A percentile compares a stretch with the other conserved stretches of the same genome.
Evolutionary conservation across 192 early-diverging fungal genomes (phyloP).

Genomic region (Coemansia sp.): DNA sequence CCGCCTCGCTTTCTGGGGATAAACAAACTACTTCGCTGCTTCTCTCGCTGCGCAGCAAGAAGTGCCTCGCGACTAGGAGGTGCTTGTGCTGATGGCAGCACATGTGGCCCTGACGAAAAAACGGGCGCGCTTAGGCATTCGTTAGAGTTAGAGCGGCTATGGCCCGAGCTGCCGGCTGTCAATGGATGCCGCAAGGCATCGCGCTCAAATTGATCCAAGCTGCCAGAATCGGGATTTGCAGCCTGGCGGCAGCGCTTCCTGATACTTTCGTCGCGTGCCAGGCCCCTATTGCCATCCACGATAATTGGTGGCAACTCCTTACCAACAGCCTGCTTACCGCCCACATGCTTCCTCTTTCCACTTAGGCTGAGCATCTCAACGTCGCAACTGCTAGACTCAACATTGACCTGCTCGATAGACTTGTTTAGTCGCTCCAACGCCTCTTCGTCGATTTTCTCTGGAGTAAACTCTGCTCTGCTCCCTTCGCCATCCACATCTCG

Average conservation of each 20-base stretch:
- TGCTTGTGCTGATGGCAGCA: background rate
- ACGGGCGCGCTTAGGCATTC: background rate
- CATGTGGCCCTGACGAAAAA: background rate
- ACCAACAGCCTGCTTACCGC: background rate
- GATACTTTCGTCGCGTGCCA: background rate
- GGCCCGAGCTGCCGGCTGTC: background rate
- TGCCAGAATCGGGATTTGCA: background rate
- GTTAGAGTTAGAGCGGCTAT: background rate
- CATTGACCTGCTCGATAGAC: background rate
- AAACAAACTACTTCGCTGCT: conserved; percentile 38
- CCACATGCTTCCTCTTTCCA: background rate
- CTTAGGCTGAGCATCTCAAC: background rate
- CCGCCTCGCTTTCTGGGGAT: conserved; percentile 30
- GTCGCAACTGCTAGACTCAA: background rate
- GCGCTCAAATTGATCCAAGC: background rate
- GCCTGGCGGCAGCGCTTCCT: background rate
- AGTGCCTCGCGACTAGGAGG: background rate
- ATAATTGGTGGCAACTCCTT: background rate
- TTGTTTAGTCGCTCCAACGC: conserved; percentile 17
- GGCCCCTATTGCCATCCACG: background rate
- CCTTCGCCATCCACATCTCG: conserved; percentile 36
- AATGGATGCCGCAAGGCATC: background rate
- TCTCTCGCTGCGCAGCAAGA: conserved; percentile 8
- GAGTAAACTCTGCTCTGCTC: conserved; percentile 31
- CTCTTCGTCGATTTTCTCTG: conserved; percentile 27